Evolutionary conservation across 2,329 filamentous ascomycete genomes (phyloP), one percentile per base, ranked within the genome.

Genomic region (Dryadomyces quercus-mongolicae): DNA sequence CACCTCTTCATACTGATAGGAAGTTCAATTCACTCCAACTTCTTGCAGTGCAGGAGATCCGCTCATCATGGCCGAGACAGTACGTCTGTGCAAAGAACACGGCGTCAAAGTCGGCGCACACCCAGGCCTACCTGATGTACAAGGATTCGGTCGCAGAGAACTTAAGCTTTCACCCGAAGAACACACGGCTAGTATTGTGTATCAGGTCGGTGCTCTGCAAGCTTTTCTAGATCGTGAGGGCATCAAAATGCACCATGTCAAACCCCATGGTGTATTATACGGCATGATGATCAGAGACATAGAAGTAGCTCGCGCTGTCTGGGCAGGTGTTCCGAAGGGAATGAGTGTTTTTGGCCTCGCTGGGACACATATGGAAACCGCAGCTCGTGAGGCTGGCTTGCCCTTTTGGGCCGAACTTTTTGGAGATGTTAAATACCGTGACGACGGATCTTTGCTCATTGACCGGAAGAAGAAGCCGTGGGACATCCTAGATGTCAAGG

Each of bases 51-150:
- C 52, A 3, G 52, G 52, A 21, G 52, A 54, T n/a, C 52, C 52
- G 2, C 15, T 34, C 15, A 44, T 49, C 9, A 54, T 54, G 52
- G 13, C 15, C 36, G 16, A 43, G 15, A 54, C 52, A 18, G 52
- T 54, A 45, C 52, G 46, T 3, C 21, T 49, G 16, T 43, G 36
- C 52, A 54, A 54, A n/a, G 12, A 44, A n/a, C 20, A 54, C 36
- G 56, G 71, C 55, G 73, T 85, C 57, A 71, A 70, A 51, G 67
- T 78, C 9, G 82, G 82, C 7, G 82, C 82, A 0, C 82, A 86
- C 60, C 82, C 52, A 3, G 45, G 45, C 12, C 38, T 54, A 9
- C 52, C 45, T 5, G 46, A 54, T 22, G 4, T 49, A 8, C 34
- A 44, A 22, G 52, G 52, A 21, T 54, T 54, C n/a, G 52, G 52